Evolutionary conservation across 1,284 basidiomycete species (phyloP), one percentile per base, ranked within the genome.

Genomic region (Ustilago vetiveriae): DNA sequence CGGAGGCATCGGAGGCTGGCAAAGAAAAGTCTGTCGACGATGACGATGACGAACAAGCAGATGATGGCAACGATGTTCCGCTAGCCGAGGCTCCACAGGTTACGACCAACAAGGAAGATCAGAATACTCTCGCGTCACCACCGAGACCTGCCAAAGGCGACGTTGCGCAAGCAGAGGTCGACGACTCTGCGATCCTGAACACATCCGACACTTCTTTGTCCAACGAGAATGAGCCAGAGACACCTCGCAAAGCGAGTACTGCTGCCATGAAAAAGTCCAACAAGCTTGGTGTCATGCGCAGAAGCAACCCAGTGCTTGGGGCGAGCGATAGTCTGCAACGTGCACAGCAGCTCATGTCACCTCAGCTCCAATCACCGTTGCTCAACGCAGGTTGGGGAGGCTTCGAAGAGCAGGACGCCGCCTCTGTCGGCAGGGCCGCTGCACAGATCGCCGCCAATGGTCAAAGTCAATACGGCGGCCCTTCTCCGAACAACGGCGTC

Each of bases 1-100:
- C 62, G 1, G 62, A 65, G 9, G 46, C 46, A 5, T 17, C 21
- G 2, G 84, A 81, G 19, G 85, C 74, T 19, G 62, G 30, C 6
- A 77, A 71, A 6, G 74, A 84, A 4, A 88, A 85, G 27, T 80
- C 73, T 17, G 36, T 19, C 6, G 36, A 37, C 7, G 24, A n/a
- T 6, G 83, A 84, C 9, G 66, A 64, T 3, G 56, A 59, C 21
- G 59, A 69, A 6, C 54, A 53, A 7, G 52, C n/a, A 16, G 45
- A 41, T 14, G 38, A 43, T 17, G 49, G 39, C 30, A 39, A 59
- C 7, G 53, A 51, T 10, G 44, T 19, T n/a, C 43, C 37, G 3
- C 47, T 43, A 21, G 36, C 16, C 14, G 26, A 27, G 6, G 27
- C 27, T 5, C 33, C n/a, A 19, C 19, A 21, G 7, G 14, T 11